Percentiles rank a stretch among this genome's conserved stretches.
Evolutionary conservation across 768 basidiomycete genomes (phyloP).

Genomic region (Tylopilus cervinicoccineus): DNA sequence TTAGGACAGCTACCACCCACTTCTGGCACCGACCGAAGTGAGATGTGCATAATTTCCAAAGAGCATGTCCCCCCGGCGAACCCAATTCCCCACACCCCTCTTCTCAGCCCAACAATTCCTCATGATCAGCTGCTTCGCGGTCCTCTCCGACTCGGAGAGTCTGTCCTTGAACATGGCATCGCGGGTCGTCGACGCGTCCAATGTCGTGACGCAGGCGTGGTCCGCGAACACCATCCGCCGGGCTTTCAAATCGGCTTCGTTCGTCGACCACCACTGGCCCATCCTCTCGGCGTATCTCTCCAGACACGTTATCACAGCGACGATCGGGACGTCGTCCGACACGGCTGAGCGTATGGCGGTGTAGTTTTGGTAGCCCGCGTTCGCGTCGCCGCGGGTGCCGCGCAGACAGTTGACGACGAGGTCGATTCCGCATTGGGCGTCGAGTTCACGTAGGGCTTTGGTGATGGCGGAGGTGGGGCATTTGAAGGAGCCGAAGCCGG

Average conservation of each 20-base stretch:
- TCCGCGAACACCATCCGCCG: constrained; percentile 35
- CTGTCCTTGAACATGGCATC: constrained; percentile 22
- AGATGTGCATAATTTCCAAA: constrained; percentile 23
- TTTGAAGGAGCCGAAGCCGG: constrained; percentile 28
- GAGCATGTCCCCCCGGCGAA: constrained; percentile 24
- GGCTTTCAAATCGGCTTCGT: constrained; percentile 30
- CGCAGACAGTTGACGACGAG: constrained; percentile 28
- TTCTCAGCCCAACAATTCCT: constrained; percentile 28
- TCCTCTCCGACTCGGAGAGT: constrained; percentile 19
- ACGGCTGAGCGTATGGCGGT: constrained; percentile 25
- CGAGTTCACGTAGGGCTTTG: constrained; percentile 27
- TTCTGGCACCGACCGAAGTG: constrained; percentile 10
- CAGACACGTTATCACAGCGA: constrained; percentile 28
- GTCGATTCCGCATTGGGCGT: constrained; percentile 25
- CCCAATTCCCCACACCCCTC: constrained; percentile 20
- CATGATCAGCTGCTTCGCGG: constrained; percentile 21
- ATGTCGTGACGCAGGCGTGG: constrained; percentile 39
- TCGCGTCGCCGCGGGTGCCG: constrained; percentile 27
- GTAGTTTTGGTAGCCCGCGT: constrained; percentile 27
- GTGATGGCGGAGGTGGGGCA: constrained; percentile 21
- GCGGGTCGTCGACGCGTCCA: constrained; percentile 15
- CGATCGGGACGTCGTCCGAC: constrained; percentile 31
- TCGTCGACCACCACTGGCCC: constrained; percentile 38
- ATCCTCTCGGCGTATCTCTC: constrained; percentile 31
- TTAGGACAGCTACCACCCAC: constrained; percentile 5